A percentile compares a stretch with the other conserved stretches of the same genome.
Evolutionary conservation across 1,284 basidiomycete genomes (phyloP).

Genomic region (Pascua sp.): DNA sequence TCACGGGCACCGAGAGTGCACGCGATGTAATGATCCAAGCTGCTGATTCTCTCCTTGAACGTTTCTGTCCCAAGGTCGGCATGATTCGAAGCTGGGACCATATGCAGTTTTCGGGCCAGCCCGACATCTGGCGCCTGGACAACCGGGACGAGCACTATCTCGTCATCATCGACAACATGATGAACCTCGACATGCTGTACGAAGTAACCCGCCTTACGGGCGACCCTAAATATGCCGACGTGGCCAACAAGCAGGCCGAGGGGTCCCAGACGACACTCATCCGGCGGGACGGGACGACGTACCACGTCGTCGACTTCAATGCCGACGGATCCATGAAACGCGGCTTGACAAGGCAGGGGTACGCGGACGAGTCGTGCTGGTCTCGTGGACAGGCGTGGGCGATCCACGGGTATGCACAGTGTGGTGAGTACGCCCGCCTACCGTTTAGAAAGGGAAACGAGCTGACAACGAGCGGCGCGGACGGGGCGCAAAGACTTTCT

Average conservation of each 20-base stretch:
- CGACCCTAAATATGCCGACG: constrained; percentile 29
- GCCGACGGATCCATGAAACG: constrained; percentile 14
- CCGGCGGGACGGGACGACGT: constrained; percentile 34
- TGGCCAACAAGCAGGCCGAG: constrained; percentile 38
- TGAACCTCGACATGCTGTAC: constrained; percentile 44
- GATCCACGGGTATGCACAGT: constrained; percentile 40
- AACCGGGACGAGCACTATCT: constrained; percentile 39
- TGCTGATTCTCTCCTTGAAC: constrained; percentile 33
- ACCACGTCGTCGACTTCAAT: constrained; percentile 39
- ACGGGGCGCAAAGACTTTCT: constrained; percentile 38
- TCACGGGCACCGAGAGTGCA: constrained; percentile 28
- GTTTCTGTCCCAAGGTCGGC: constrained; percentile 29
- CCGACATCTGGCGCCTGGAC: constrained; percentile 24
- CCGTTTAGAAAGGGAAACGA: too few species aligned
- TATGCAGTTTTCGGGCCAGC: constrained; percentile 19
- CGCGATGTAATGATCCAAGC: constrained; percentile 35
- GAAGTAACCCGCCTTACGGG: constrained; percentile 33
- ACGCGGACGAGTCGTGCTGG: constrained; percentile 36
- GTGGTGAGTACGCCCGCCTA: constrained; percentile 17
- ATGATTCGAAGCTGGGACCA: constrained; percentile 37
- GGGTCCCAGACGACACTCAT: constrained; percentile 28
- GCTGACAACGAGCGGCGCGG: constrained; percentile 3
- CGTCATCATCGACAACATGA: constrained; percentile 47
- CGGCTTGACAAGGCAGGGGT: constrained; percentile 30
- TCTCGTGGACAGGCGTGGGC: constrained; percentile 41